A percentile compares a stretch with the other conserved stretches of the same genome.
Evolutionary conservation across 2,329 filamentous ascomycete species (phyloP).

Genomic region (Plectosphaerella cucumerina): DNA sequence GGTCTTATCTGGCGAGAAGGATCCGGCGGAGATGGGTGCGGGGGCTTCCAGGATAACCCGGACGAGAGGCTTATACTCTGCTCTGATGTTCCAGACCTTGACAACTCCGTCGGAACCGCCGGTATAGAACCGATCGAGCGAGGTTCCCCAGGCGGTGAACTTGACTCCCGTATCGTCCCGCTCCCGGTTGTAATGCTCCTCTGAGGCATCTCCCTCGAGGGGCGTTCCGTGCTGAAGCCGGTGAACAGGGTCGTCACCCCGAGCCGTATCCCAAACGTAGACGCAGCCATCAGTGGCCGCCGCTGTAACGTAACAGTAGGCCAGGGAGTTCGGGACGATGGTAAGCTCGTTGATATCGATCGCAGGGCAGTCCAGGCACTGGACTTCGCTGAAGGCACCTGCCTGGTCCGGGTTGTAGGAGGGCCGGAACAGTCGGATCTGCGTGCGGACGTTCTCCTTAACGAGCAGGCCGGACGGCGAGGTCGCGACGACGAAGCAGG

Average conservation of each 20-base stretch:
- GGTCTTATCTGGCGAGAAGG: constrained; percentile 52
- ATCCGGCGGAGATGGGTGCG: constrained; percentile 53
- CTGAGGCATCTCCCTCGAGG: constrained; percentile 29
- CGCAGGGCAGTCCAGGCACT: constrained; percentile 55
- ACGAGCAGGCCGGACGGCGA: constrained; percentile 44
- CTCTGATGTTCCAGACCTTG: constrained; percentile 59
- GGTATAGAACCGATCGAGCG: constrained; percentile 55
- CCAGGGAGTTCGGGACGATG: constrained; percentile 49
- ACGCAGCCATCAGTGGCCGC: constrained; percentile 58
- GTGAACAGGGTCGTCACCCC: constrained; percentile 52
- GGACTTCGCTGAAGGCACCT: constrained; percentile 39
- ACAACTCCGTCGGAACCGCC: constrained; percentile 60
- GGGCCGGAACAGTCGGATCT: constrained; percentile 50
- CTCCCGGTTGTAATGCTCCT: constrained; percentile 37
- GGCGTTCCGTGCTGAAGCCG: constrained; percentile 47
- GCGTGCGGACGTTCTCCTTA: constrained; percentile 44
- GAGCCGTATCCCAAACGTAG: constrained; percentile 60
- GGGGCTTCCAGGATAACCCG: constrained; percentile 49
- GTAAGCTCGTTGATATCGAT: constrained; percentile 60
- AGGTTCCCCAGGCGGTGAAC: constrained; percentile 58
- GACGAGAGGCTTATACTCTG: constrained; percentile 38
- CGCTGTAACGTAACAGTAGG: constrained; percentile 52
- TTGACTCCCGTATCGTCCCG: constrained; percentile 59
- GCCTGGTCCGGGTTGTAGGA: constrained; percentile 21
- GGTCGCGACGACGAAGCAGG: constrained; percentile 53